These are phyloP conservation scores for Symbiodinium natans DNA, from an alignment of 73 alveolate species.

Conservation along the genomic window DNA sequence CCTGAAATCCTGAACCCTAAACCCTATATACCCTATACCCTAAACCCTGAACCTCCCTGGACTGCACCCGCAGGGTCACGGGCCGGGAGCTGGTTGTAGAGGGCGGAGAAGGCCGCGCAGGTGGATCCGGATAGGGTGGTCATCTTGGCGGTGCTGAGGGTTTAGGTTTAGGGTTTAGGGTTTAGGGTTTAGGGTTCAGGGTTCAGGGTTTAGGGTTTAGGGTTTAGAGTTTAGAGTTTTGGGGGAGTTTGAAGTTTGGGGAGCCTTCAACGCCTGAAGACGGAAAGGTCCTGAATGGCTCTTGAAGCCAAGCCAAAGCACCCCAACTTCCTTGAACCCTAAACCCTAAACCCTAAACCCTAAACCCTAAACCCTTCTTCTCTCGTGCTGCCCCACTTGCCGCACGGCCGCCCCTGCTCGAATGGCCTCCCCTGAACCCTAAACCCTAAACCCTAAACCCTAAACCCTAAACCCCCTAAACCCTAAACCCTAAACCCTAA, in stretches of 20 bases:
- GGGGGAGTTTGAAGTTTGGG: too few species aligned
- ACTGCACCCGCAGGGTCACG: not conserved
- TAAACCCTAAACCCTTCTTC: not conserved
- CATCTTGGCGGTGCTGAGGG: not conserved
- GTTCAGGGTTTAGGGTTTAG: not conserved
- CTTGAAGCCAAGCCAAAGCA: not conserved
- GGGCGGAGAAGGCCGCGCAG: not conserved
- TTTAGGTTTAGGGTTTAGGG: slow-evolving; percentile 3
- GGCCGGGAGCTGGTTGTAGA: not conserved
- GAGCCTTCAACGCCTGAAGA: too few species aligned
- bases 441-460: not conserved
- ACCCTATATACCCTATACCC: not conserved
- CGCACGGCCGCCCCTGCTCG: too few species aligned
- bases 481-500: too few species aligned
- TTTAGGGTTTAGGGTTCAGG: not conserved
- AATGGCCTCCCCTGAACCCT: too few species aligned
- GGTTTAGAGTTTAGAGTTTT: too few species aligned
- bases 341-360: not conserved
- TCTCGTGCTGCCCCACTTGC: too few species aligned
- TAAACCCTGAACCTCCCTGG: not conserved
- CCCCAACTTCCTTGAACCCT: not conserved
- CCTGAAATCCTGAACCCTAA: not conserved
- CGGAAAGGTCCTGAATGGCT: too few species aligned
- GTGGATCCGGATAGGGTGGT: not conserved
- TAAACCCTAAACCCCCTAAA: not conserved